Evolutionary conservation across 2,329 filamentous ascomycete species (phyloP).

Genomic region (Aspergillus bombycis): DNA sequence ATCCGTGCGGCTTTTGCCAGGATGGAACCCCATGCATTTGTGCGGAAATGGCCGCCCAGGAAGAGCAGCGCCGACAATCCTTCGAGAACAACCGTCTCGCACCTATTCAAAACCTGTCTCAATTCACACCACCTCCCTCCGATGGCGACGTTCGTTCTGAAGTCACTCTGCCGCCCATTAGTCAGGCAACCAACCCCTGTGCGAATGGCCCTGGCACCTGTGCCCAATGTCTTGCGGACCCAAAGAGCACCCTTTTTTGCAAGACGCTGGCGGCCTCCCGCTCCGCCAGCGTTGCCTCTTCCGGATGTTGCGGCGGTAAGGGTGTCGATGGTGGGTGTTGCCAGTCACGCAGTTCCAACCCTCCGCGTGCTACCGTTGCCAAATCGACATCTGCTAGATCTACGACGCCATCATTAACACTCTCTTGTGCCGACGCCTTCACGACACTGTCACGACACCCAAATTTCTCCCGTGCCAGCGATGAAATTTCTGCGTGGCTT

Average conservation of each 20-base stretch:
- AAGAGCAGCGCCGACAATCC: conserved; percentile 40
- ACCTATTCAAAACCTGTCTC: conserved; percentile 50
- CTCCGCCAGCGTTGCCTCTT: conserved; percentile 40
- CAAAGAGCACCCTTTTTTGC: conserved; percentile 81
- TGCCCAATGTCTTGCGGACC: conserved; percentile 75
- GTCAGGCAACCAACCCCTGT: conserved; percentile 48
- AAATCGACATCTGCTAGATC: conserved; percentile 32
- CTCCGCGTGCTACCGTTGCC: conserved; percentile 23
- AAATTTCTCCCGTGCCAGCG: conserved; percentile 72
- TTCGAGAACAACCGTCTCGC: conserved; percentile 45
- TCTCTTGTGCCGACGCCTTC: conserved; percentile 77
- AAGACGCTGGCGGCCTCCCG: conserved; percentile 72
- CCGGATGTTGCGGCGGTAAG: conserved; percentile 64
- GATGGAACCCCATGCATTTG: conserved; percentile 83
- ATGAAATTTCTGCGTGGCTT: conserved; percentile 76
- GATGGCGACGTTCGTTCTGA: conserved; percentile 62
- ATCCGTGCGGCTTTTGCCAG: conserved; percentile 80
- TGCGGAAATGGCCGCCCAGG: conserved; percentile 63
- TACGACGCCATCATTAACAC: conserved; percentile 54
- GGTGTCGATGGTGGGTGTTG: conserved; percentile 66
- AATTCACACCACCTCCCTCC: conserved; percentile 57
- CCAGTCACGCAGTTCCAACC: conserved; percentile 39
- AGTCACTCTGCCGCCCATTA: conserved; percentile 46
- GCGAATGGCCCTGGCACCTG: conserved; percentile 76
- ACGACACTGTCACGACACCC: conserved; percentile 77